Evolutionary conservation across 1,284 basidiomycete species (phyloP).

Genomic region (Ustilago loliicola): DNA sequence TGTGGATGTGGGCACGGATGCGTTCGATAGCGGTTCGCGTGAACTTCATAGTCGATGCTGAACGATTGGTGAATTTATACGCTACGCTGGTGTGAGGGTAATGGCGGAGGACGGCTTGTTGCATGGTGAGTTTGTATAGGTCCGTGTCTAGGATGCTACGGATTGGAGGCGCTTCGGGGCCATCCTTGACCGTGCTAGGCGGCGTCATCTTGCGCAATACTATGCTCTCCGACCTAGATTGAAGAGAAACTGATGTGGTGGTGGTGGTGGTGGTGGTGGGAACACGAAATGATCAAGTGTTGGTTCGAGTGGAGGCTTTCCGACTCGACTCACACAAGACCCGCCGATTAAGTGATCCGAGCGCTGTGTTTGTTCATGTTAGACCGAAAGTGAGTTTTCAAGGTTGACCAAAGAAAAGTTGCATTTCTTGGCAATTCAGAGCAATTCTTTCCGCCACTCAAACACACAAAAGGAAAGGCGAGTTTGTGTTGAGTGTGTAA

Average conservation of each 20-base stretch:
- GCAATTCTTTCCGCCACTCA: too few species aligned
- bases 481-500: too few species aligned
- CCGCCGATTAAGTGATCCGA: too few species aligned
- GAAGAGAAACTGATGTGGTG: neutral
- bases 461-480: too few species aligned
- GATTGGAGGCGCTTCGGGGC: constrained; percentile 23
- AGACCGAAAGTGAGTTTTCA: too few species aligned
- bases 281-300: too few species aligned
- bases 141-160: constrained; percentile 90
- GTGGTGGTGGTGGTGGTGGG: too few species aligned
- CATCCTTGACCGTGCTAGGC: constrained; percentile 26
- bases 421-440: too few species aligned
- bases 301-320: too few species aligned
- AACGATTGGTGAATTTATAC: constrained; percentile 87
- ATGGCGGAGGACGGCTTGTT: constrained; percentile 87
- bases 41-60: constrained; percentile 78
- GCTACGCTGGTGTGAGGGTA: constrained; percentile 78
- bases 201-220: neutral
- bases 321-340: too few species aligned
- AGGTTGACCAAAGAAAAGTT: too few species aligned
- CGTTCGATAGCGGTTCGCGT: constrained; percentile 78
- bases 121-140: constrained; percentile 99
- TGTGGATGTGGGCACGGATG: constrained; percentile 75
- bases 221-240: neutral
- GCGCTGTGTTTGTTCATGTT: too few species aligned